Conservation (phyloP, 768 basidiomycete species). For the Hericium rajendrae region DNA sequence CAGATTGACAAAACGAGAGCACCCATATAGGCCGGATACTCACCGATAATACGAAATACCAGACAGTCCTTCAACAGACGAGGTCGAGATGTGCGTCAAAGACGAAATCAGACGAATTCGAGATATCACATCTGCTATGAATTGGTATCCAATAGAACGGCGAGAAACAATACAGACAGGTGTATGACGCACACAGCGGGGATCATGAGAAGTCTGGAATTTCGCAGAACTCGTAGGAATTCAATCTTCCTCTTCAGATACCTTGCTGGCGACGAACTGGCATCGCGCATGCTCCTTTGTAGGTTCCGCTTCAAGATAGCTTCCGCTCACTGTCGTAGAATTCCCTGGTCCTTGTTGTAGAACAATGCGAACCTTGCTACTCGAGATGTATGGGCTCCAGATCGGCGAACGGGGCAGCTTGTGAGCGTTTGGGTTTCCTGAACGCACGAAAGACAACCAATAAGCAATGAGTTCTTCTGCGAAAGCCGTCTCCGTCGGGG, state of each 20-base stretch:
- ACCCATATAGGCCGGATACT: neutral
- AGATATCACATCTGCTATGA: too few relatives aligned
- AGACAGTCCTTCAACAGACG: too few relatives aligned
- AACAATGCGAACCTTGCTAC: constrained; percentile 31
- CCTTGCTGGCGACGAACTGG: constrained; percentile 27
- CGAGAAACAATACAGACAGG: too few relatives aligned
- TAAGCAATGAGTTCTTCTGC: constrained; percentile 53
- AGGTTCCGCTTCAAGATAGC: constrained; percentile 31
- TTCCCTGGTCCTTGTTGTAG: constrained; percentile 29
- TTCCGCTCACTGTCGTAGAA: constrained; percentile 27
- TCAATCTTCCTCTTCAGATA: constrained; percentile 26
- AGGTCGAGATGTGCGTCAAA: too few relatives aligned
- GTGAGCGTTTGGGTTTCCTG: constrained; percentile 44
- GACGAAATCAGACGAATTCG: too few relatives aligned
- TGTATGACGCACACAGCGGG: too few relatives aligned
- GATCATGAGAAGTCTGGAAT: too few relatives aligned
- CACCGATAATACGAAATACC: neutral
- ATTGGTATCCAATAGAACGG: too few relatives aligned
- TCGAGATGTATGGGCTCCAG: constrained; percentile 34
- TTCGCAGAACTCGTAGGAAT: neutral
- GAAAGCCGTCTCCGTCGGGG: constrained; percentile 38
- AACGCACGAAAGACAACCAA: constrained; percentile 57
- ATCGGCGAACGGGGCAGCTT: constrained; percentile 41
- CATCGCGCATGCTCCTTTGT: constrained; percentile 29
- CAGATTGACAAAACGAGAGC: neutral